phyloP scores from a whole-genome alignment of 2,329 filamentous ascomycete species.

The Chaetomium globosum region DNA sequence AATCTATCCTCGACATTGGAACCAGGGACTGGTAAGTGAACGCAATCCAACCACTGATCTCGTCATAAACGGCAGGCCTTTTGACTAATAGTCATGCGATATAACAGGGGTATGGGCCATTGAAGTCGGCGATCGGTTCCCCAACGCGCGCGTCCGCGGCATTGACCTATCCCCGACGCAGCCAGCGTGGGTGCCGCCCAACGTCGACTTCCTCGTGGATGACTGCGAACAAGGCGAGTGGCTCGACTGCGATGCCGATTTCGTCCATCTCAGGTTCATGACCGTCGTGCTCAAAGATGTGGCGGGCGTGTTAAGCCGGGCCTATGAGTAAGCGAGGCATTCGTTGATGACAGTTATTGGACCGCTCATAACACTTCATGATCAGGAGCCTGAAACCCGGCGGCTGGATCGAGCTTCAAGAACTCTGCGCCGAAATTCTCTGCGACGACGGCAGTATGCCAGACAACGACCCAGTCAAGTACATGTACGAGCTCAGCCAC shows the following conservation, averaged over 20 bases:
- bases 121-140: constrained; percentile 46
- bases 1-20: constrained; percentile 45
- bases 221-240: constrained; percentile 43
- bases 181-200: constrained; percentile 46
- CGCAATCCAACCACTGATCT: not conserved
- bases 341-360: not conserved
- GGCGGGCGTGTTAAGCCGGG: constrained; percentile 48
- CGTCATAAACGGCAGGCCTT: too few species aligned
- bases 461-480: constrained; percentile 35
- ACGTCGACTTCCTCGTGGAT: constrained; percentile 47
- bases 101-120: constrained; percentile 16
- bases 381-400: constrained; percentile 37
- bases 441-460: constrained; percentile 35
- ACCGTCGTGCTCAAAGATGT: constrained; percentile 53
- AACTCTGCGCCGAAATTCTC: constrained; percentile 38
- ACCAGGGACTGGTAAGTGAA: constrained; percentile 44
- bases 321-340: constrained; percentile 41
- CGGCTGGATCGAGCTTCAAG: constrained; percentile 41
- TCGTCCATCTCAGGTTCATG: constrained; percentile 41
- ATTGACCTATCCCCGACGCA: constrained; percentile 48
- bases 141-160: constrained; percentile 45
- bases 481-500: constrained; percentile 40
- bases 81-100: not conserved
- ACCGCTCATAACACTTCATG: not conserved
- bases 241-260: constrained; percentile 38